A percentile compares a stretch with the other conserved stretches of the same genome.
phyloP scores from a whole-genome alignment of 768 basidiomycete genomes.

The Rhodotorula paludigena region DNA sequence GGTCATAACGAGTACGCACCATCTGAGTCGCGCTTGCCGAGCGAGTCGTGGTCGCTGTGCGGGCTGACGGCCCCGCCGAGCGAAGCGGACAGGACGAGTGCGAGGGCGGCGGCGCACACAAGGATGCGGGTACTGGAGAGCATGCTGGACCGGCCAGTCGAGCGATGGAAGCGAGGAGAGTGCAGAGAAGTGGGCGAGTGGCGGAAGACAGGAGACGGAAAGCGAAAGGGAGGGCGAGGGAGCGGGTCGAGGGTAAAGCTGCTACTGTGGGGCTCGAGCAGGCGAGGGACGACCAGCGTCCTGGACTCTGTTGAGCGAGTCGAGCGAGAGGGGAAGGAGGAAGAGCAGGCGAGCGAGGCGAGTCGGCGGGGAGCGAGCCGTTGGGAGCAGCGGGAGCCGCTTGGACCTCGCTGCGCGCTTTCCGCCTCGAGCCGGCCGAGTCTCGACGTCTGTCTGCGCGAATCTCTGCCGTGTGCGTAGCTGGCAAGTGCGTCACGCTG shows the following conservation, averaged over 20 bases:
- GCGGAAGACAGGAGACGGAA: neutral
- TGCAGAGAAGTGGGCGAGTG: neutral
- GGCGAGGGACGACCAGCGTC: neutral
- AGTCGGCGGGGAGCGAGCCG: neutral
- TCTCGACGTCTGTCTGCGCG: no score
- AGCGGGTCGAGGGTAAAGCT: neutral
- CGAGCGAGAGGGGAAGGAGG: neutral
- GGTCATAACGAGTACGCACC: neutral
- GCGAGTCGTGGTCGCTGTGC: neutral
- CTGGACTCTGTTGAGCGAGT: neutral
- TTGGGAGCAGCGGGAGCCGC: neutral
- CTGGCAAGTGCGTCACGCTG: no score
- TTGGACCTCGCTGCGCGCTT: no score
- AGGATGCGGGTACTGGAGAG: neutral
- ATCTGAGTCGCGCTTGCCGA: neutral
- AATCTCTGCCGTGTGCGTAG: no score
- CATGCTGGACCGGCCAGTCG: neutral
- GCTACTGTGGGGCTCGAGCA: neutral
- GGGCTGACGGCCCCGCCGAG: neutral
- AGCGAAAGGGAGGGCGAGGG: neutral
- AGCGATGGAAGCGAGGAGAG: neutral
- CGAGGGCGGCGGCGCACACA: neutral
- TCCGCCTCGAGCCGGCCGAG: no score
- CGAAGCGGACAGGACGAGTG: neutral
- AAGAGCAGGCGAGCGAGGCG: neutral